Evolutionary conservation across 345 rosid genomes (phyloP).

Genomic region (Murraya paniculata): DNA sequence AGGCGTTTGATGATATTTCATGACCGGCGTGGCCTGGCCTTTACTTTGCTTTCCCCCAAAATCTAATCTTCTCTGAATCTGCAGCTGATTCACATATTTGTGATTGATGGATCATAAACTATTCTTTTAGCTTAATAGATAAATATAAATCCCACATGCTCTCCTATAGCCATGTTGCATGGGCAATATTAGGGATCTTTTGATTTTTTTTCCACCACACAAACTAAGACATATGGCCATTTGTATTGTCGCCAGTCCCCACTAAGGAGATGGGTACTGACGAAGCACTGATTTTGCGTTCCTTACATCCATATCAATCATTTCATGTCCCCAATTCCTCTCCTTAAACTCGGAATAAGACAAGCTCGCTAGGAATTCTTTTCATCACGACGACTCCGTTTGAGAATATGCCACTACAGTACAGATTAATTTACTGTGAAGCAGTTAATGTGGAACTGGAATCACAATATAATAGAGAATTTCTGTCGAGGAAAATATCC

Average conservation of each 20-base stretch:
- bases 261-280: slow-evolving; percentile 11
- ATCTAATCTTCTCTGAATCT: neutral
- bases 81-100: neutral
- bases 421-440: too few species aligned
- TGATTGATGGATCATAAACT: neutral
- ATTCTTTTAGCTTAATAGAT: neutral
- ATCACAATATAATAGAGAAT: too few species aligned
- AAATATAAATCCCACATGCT: slow-evolving; percentile 15
- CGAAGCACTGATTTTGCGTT: slow-evolving; percentile 1
- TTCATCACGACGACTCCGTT: too few species aligned
- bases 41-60: neutral
- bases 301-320: neutral
- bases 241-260: neutral
- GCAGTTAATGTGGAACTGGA: too few species aligned
- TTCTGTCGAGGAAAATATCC: too few species aligned
- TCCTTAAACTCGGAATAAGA: neutral
- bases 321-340: neutral
- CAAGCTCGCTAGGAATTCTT: too few species aligned
- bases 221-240: neutral
- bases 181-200: slow-evolving; percentile 6
- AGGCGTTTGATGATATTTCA: slow-evolving; percentile 10
- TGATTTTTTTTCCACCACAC: slow-evolving; percentile 18
- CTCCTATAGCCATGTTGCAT: slow-evolving; percentile 3
- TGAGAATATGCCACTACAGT: too few species aligned
- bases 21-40: neutral